Evolutionary conservation across 2,329 filamentous ascomycete genomes (phyloP).

Genomic region (Fusarium verrucosum): DNA sequence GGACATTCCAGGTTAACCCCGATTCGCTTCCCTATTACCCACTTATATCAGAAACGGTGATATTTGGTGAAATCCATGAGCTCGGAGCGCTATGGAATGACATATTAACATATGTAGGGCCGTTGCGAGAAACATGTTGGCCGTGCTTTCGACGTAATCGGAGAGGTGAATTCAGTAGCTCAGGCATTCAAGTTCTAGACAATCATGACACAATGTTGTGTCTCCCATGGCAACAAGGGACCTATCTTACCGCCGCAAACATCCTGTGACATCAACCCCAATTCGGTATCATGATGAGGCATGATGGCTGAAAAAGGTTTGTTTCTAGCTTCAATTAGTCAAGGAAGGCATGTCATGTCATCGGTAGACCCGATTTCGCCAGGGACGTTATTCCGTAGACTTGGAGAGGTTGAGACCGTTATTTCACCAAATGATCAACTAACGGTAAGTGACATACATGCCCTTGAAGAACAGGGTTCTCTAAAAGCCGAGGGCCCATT

Average conservation of each 20-base stretch:
- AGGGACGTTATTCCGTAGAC: slow-evolving; percentile 8
- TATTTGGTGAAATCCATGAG: slow-evolving; percentile 18
- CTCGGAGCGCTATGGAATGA: slow-evolving; percentile 13
- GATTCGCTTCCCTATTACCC: neutral
- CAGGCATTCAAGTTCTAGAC: slow-evolving; percentile 10
- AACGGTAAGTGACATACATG: slow-evolving; percentile 13
- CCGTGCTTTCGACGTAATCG: slow-evolving; percentile 12
- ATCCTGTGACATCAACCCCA: slow-evolving; percentile 20
- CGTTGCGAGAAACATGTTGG: slow-evolving; percentile 23
- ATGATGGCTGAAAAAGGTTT: slow-evolving; percentile 9
- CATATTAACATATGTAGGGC: slow-evolving; percentile 3
- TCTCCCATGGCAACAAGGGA: slow-evolving; percentile 38
- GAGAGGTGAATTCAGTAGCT: slow-evolving; percentile 8
- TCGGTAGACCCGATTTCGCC: slow-evolving; percentile 14
- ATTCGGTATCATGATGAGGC: slow-evolving; percentile 18
- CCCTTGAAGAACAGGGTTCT: slow-evolving; percentile 14
- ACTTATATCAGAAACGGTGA: slow-evolving; percentile 28
- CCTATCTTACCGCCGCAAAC: slow-evolving; percentile 19
- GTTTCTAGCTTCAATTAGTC: slow-evolving; percentile 23
- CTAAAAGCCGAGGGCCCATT: slow-evolving; percentile 14
- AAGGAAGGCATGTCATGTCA: slow-evolving; percentile 18
- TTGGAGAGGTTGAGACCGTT: slow-evolving; percentile 19
- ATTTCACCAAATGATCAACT: slow-evolving; percentile 2
- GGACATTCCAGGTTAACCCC: neutral
- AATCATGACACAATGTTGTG: slow-evolving; percentile 22